A percentile compares a stretch with the other conserved stretches of the same genome.
These are phyloP conservation scores for Lasiodiplodia gonubiensis DNA, from an alignment of 2,329 filamentous ascomycete genomes.

Conservation along the genomic window DNA sequence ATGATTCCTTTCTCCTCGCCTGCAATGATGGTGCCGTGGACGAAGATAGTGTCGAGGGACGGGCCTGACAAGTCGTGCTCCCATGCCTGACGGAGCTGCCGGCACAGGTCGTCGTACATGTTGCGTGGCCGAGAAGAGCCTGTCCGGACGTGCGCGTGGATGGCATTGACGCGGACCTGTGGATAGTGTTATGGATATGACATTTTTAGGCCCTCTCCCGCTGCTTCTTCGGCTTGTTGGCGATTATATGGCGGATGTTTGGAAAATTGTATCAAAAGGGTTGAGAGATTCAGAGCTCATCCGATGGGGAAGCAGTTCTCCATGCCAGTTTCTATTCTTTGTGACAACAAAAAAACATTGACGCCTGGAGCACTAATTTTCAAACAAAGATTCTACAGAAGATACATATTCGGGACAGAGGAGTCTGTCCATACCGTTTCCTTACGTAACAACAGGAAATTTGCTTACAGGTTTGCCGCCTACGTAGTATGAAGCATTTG, in stretches of 20 bases:
- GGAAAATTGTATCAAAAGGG: no score
- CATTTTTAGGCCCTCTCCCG: no score
- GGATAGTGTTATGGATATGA: neutral
- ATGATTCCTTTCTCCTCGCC: constrained; percentile 39
- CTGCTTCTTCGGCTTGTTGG: neutral
- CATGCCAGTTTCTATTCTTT: no score
- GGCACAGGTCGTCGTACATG: constrained; percentile 31
- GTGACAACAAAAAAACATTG: no score
- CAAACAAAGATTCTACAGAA: no score
- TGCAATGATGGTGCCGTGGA: constrained; percentile 38
- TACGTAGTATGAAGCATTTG: constrained; percentile 38
- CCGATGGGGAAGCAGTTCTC: no score
- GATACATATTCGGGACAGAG: no score
- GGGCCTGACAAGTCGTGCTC: constrained; percentile 17
- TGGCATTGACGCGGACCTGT: constrained; percentile 33
- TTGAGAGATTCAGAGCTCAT: no score
- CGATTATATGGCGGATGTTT: no score
- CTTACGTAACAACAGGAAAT: neutral
- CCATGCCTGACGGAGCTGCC: constrained; percentile 34
- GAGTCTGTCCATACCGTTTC: no score
- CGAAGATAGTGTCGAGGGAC: constrained; percentile 37
- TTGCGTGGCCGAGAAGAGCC: constrained; percentile 28
- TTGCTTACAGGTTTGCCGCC: constrained; percentile 40
- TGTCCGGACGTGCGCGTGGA: constrained; percentile 36
- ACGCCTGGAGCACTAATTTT: no score